Evolutionary conservation across 2,329 filamentous ascomycete species (phyloP).

Genomic region (Fusarium graminum): DNA sequence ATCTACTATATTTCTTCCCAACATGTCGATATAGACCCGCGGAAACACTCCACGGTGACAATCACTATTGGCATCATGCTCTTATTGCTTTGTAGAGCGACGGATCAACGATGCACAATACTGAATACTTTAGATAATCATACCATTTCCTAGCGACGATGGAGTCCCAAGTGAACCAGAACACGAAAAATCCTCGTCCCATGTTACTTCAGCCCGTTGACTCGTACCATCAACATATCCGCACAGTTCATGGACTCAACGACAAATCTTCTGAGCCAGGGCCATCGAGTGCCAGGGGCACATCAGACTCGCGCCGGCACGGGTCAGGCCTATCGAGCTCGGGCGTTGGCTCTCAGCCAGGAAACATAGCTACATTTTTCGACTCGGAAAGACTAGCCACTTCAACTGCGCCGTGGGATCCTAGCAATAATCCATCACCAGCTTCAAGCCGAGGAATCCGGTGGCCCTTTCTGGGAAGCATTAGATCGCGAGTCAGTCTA

Average conservation of each 20-base stretch:
- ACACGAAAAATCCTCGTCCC: conserved; percentile 37
- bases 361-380: conserved; percentile 46
- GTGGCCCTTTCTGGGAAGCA: conserved; percentile 49
- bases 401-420: conserved; percentile 38
- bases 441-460: conserved; percentile 28
- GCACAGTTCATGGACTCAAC: conserved; percentile 44
- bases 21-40: conserved; percentile 33
- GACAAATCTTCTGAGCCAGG: conserved; percentile 15
- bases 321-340: conserved; percentile 17
- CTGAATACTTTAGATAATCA: conserved; percentile 26
- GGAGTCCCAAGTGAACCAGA: conserved; percentile 38
- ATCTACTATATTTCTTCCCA: neutral
- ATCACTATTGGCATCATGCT: conserved; percentile 34
- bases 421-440: conserved; percentile 20
- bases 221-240: conserved; percentile 48
- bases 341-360: conserved; percentile 14
- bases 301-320: conserved; percentile 29
- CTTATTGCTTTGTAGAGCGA: conserved; percentile 22
- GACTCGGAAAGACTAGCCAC: conserved; percentile 46
- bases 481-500: conserved; percentile 39
- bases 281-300: conserved; percentile 17
- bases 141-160: conserved; percentile 32
- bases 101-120: conserved; percentile 29
- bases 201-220: conserved; percentile 44
- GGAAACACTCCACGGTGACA: conserved; percentile 16